Percentiles rank a stretch among this genome's conserved stretches.
These are phyloP conservation scores for Debaryomycetaceae sp. DNA, from an alignment of 1,139 yeast genomes.

Conservation along the genomic window DNA sequence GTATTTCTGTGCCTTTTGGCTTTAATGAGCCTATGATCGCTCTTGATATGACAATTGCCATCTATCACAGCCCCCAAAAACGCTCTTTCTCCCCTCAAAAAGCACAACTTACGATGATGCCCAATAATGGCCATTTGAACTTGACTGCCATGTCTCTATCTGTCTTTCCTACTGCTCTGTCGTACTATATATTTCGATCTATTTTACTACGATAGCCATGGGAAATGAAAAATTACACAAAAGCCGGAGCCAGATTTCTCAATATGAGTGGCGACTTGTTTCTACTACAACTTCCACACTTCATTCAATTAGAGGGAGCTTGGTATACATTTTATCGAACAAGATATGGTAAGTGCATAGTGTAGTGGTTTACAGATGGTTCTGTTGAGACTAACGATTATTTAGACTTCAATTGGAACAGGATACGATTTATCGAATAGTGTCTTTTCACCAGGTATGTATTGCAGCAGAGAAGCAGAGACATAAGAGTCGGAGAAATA, in stretches of 20 bases:
- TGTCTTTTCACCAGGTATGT: slow-evolving; percentile 59
- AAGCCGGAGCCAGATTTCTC: not conserved
- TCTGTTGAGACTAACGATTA: slow-evolving; percentile 11
- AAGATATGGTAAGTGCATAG: not conserved
- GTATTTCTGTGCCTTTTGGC: not conserved
- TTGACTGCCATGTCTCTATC: slow-evolving; percentile 27
- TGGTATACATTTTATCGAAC: not conserved
- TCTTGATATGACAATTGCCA: too few relatives aligned
- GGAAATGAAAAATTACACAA: not conserved
- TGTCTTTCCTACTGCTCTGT: not conserved
- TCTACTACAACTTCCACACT: slow-evolving; percentile 3
- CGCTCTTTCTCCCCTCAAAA: slow-evolving; percentile 8
- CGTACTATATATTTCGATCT: not conserved
- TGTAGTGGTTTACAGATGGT: not conserved
- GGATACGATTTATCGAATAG: slow-evolving; percentile 96
- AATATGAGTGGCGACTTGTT: not conserved
- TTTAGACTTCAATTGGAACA: slow-evolving; percentile 83
- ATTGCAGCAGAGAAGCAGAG: not conserved
- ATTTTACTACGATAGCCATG: not conserved
- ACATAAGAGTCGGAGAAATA: not conserved
- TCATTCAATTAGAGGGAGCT: not conserved
- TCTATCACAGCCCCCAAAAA: not conserved
- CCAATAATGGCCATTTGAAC: slow-evolving; percentile 57
- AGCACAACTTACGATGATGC: slow-evolving; percentile 42
- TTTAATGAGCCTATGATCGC: too few relatives aligned